Evolutionary conservation across 352 stramenopile species (phyloP), one percentile per base, ranked within the genome.

Genomic region (Globisporangium rhizosaccharum): DNA sequence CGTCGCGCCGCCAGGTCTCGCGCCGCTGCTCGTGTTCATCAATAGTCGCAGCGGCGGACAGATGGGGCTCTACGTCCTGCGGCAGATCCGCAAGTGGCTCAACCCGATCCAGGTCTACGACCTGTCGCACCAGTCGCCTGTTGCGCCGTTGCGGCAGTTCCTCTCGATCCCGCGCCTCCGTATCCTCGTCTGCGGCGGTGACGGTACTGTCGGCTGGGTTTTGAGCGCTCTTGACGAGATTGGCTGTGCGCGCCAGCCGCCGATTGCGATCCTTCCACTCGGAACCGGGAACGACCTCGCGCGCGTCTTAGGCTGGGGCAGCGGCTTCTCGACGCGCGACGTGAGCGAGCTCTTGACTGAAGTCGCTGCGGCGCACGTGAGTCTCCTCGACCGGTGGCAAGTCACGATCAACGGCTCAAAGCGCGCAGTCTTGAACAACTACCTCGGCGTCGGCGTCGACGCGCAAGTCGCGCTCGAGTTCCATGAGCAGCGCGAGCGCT

Each of bases 91-190:
- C 18, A 80, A 85, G 18, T 86, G 96, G 67, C 74, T 98, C 5
- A 98, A 99, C 71, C 94, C 96, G 14, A 84, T 98, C 53, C 96
- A 99, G 76, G 74, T 99, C 15, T 97, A 96, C 70, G 96, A 99
- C 57, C 70, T 99, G 15, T 91, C 88, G 10, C 75, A 97, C 56
- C 90, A 97, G 63, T 88, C 87, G 46, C 96, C 96, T n/a, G 76
- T 97, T 41, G 84, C 88, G 33, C 75, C 96, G 7, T 69, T 99
- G 41, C 70, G 89, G 52, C 90, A 88, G 41, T 98, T 98, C 76
- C 79, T 82, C n/a, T 69, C 86, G 28, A 73, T 98, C 2, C 83
- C 78, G 17, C 72, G 88, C 7, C 75, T 98, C 11, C 84, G 95
- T 11, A 92, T 98, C 55, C 72, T 98, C 33, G 87, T 98, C 44